Base-by-base conservation (phyloP, 202 grass and related monocot genomes). In the Panicum virgatum region DNA sequence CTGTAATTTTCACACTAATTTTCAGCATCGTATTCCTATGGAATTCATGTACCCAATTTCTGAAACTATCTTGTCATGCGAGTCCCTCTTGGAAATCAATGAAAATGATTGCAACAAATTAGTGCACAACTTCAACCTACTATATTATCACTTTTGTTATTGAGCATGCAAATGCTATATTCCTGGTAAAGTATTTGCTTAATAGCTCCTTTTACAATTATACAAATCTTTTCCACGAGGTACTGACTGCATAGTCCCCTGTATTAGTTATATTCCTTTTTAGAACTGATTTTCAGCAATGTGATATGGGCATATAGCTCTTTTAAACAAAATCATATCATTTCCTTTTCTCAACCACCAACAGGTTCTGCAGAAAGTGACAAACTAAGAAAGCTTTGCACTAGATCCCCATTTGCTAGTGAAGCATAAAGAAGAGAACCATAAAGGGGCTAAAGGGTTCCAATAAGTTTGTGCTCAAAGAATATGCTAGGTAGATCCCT, bases 401-500 rank as follows among this genome's bases (percentile, higher is more conserved):
- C 83, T 58, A 66, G 54, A 85, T 72, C 12, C 54, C 58, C 83
- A 78, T 72, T 72, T 82, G 48, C 23, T 73, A 73, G 58, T 67
- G 48, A 67, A 86, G 37, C 39, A 89, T 72, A 89, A 82, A 89
- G 30, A 70, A 66, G 36, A 81, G 71, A 40, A 79, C 66, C 1
- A 79, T n/a, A 72, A 83, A 78, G 36, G 30, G 51, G 46, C 16
- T 25, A 84, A 84, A 78, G 64, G 81, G 30, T 15, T 32, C 81
- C 66, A n/a, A 50, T 20, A 52, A 78, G 73, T 73, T 82, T 59
- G 78, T 89, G 87, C 78, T 78, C 40, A 59, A 73, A 63, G 83
- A 85, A 85, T 85, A 89, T 89, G 72, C 87, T 78, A 77, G 43
- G 51, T 56, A 82, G 47, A 89, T 89, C 73, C 87, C 60, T 86